Evolutionary conservation across 148 eudicot species (phyloP).

Genomic region (Nepenthes mirabilis): DNA sequence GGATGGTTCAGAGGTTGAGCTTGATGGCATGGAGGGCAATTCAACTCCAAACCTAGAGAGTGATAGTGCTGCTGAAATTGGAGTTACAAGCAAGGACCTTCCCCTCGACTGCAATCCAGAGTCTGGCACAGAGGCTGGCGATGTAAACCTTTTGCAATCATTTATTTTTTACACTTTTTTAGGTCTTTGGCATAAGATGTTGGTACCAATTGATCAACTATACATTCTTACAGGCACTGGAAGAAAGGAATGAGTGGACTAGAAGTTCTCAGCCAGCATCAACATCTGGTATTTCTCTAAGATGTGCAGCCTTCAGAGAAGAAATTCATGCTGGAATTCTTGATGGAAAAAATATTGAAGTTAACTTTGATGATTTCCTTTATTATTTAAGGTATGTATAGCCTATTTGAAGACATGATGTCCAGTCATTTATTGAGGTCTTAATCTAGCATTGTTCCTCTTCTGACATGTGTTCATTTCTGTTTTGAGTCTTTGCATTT

Average conservation of each 20-base stretch:
- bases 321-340: conserved; percentile 47
- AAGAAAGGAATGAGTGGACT: conserved; percentile 44
- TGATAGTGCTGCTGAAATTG: conserved; percentile 43
- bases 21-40: conserved; percentile 63
- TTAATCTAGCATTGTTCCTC: neutral
- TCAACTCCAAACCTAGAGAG: conserved; percentile 45
- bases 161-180: conserved; percentile 4
- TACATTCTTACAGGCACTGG: conserved; percentile 29
- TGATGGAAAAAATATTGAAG: conserved; percentile 53
- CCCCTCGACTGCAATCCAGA: conserved; percentile 41
- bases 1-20: conserved; percentile 53
- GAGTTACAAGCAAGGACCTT: conserved; percentile 35
- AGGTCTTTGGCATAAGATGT: conserved; percentile 2
- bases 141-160: conserved; percentile 19
- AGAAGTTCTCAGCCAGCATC: conserved; percentile 45
- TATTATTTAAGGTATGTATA: conserved; percentile 65
- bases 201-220: conserved; percentile 3
- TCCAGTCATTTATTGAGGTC: neutral
- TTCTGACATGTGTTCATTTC: too few species aligned
- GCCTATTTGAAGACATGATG: neutral
- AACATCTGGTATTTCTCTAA: conserved; percentile 41
- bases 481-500: too few species aligned
- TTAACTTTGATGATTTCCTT: conserved; percentile 79
- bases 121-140: conserved; percentile 38
- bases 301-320: conserved; percentile 63